Evolutionary conservation across 495 filamentous ascomycete species (phyloP), one percentile per base, ranked within the genome.

Genomic region (Penicillium maclennaniae): DNA sequence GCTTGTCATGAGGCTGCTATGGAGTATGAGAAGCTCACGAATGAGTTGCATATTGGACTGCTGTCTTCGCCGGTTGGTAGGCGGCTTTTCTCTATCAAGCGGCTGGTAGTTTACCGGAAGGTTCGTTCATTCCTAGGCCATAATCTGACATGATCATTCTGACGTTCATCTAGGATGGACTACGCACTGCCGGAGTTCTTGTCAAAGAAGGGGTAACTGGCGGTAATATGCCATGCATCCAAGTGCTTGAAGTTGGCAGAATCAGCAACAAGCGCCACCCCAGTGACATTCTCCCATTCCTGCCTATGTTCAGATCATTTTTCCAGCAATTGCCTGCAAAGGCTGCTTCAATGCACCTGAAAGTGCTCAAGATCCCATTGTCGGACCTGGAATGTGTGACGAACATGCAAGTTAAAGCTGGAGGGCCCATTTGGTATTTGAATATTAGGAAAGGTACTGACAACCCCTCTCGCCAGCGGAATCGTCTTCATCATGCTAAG

Each of bases 381-480:
- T 67, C 67, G 12, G 89, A 95, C 56, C 60, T 96, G 10, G 91
- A 96, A 55, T 91, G 86, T 53, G 71, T 97, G 28, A 96, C 92
- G 2, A 81, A 79, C 46, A 88, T 84, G 3, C 61, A 86, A 34
- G 75, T 89, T 47, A 88, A 86, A 56, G 76, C 85, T 10, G 73
- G 61, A n/a, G 67, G 70, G 9, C 71, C 73, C n/a, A 59, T 66
- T 19, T 78, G 66, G 69, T 71, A 72, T 34, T 60, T 75, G 41
- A 70, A 71, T 47, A 71, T 76, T 31, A 76, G 72, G 50, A 77
- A 74, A 69, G 70, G 71, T 75, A 62, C 38, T 40, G 31, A 34
- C 31, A 34, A 14, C 31, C 31, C 31, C 37, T 12, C 27, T 6
- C 20, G 53, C 27, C n/a, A 25, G 17, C 14, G 16, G 19, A 7